A percentile compares a stretch with the other conserved stretches of the same genome.
Evolutionary conservation across 1,284 basidiomycete species (phyloP).

Genomic region (Irpex sp.): DNA sequence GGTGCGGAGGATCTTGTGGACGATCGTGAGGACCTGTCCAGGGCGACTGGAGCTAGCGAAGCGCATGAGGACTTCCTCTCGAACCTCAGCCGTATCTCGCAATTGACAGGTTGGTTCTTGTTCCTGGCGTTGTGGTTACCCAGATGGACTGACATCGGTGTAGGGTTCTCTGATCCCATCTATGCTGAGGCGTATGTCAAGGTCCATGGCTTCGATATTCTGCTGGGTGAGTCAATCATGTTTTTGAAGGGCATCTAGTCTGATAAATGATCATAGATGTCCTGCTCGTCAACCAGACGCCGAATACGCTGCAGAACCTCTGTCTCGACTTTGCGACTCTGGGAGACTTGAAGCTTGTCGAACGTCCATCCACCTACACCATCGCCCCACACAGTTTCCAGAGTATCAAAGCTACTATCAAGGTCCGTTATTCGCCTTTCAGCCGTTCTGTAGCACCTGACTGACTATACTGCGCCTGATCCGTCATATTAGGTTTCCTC

Average conservation of each 20-base stretch:
- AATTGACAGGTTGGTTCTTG: conserved; percentile 73
- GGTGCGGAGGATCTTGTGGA: conserved; percentile 75
- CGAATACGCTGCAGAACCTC: conserved; percentile 93
- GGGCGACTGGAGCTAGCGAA: conserved; percentile 85
- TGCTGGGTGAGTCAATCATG: conserved; percentile 55
- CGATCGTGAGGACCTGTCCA: conserved; percentile 84
- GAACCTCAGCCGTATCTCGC: conserved; percentile 91
- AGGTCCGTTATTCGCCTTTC: conserved; percentile 41
- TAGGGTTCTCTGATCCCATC: conserved; percentile 96
- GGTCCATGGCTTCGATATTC: conserved; percentile 97
- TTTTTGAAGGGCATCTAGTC: conserved; percentile 2
- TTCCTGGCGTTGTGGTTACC: background rate
- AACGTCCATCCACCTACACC: conserved; percentile 89
- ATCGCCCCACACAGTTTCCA: conserved; percentile 97
- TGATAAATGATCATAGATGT: conserved; percentile 55
- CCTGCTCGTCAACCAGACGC: conserved; percentile 94
- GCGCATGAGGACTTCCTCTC: conserved; percentile 94
- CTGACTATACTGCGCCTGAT: background rate
- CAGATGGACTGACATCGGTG: background rate
- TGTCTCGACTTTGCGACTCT: conserved; percentile 97
- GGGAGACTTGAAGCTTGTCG: conserved; percentile 96
- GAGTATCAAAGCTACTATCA: conserved; percentile 98
- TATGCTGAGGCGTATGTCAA: conserved; percentile 99
- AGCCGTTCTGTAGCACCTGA: background rate
- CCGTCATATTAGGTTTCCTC: conserved; percentile 59